phyloP scores from a whole-genome alignment of 2,329 filamentous ascomycete genomes.

The Cladosporium sp. region DNA sequence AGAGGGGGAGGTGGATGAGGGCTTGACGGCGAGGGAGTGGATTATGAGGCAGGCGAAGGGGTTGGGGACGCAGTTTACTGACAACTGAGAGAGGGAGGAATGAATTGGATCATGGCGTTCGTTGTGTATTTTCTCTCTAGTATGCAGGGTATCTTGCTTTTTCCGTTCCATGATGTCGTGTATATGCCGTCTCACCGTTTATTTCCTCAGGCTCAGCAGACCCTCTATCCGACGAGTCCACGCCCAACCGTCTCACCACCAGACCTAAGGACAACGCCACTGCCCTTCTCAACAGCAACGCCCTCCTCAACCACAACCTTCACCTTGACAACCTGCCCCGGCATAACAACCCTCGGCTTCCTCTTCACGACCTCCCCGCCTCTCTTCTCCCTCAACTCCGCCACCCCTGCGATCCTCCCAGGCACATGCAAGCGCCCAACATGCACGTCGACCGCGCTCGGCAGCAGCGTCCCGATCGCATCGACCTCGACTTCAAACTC shows the following conservation, averaged over 20 bases:
- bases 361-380: slow-evolving; percentile 67
- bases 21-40: slow-evolving; percentile 37
- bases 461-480: slow-evolving; percentile 82
- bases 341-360: slow-evolving; percentile 75
- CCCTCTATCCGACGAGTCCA: slow-evolving; percentile 47
- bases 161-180: background rate
- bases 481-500: slow-evolving; percentile 76
- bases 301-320: slow-evolving; percentile 52
- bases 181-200: background rate
- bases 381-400: slow-evolving; percentile 66
- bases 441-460: slow-evolving; percentile 84
- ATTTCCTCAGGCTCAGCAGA: no score
- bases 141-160: slow-evolving; percentile 8
- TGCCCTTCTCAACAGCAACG: slow-evolving; percentile 73
- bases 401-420: slow-evolving; percentile 65
- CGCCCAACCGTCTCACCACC: slow-evolving; percentile 82
- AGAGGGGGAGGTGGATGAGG: slow-evolving; percentile 30
- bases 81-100: background rate
- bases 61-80: slow-evolving; percentile 20
- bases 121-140: background rate
- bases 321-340: slow-evolving; percentile 69
- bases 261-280: slow-evolving; percentile 72
- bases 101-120: background rate
- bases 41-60: slow-evolving; percentile 34
- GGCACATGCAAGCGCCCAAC: slow-evolving; percentile 74